A percentile compares a stretch with the other conserved stretches of the same genome.
These are phyloP conservation scores for Thozetella sp. DNA, from an alignment of 495 filamentous ascomycete genomes.

Conservation along the genomic window DNA sequence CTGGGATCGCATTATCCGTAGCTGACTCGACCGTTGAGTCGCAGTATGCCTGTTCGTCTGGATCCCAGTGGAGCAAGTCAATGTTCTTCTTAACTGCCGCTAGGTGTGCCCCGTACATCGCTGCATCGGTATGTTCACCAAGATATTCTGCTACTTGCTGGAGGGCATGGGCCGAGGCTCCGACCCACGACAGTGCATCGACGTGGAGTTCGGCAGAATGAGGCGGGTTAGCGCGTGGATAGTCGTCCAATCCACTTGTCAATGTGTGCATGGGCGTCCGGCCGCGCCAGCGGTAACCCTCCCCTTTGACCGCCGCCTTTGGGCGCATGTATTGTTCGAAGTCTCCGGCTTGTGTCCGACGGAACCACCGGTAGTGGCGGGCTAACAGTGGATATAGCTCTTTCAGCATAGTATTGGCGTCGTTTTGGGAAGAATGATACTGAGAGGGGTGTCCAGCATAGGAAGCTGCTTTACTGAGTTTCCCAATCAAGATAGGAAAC, in stretches of 20 bases:
- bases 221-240: constrained; percentile 88
- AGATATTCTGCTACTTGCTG: constrained; percentile 73
- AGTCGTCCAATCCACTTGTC: constrained; percentile 90
- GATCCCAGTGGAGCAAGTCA: constrained; percentile 86
- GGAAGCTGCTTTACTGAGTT: constrained; percentile 36
- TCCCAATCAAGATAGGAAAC: constrained; percentile 77
- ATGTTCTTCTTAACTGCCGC: constrained; percentile 79
- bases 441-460: constrained; percentile 14
- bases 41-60: constrained; percentile 74
- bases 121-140: constrained; percentile 68
- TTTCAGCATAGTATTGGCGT: constrained; percentile 16
- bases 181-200: constrained; percentile 92
- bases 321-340: constrained; percentile 78
- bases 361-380: constrained; percentile 89
- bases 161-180: constrained; percentile 80
- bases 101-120: constrained; percentile 66
- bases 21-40: constrained; percentile 90
- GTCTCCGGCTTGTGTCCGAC: constrained; percentile 82
- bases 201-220: constrained; percentile 93
- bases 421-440: constrained; percentile 13
- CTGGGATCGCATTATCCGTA: constrained; percentile 54
- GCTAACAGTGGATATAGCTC: constrained; percentile 81
- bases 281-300: constrained; percentile 92
- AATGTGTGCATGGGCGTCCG: constrained; percentile 80
- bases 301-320: constrained; percentile 73